Conservation (phyloP, 768 basidiomycete genomes). For the Mycena rosella region DNA sequence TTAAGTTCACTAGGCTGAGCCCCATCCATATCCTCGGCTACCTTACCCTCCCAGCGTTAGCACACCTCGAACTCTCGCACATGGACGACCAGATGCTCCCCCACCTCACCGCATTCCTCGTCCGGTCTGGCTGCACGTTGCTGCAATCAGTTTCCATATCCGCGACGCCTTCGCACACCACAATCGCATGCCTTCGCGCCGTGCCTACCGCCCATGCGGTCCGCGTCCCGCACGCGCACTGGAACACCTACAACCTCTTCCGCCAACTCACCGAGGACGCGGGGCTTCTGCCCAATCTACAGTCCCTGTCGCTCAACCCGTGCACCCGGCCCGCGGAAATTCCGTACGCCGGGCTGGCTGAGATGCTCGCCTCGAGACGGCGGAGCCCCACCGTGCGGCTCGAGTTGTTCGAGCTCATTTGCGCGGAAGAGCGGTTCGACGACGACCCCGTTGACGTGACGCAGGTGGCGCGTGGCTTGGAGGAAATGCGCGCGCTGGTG, state of each 20-base stretch:
- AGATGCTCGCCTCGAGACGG: neutral
- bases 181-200: neutral
- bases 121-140: neutral
- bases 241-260: neutral
- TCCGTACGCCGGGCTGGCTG: neutral
- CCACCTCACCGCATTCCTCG: neutral
- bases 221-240: neutral
- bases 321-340: neutral
- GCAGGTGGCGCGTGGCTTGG: neutral
- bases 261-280: neutral
- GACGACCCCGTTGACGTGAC: neutral
- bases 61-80: neutral
- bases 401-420: slow-evolving; percentile 12
- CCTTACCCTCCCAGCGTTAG: slow-evolving; percentile 4
- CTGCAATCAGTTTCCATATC: neutral
- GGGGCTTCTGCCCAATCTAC: neutral
- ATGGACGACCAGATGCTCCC: no score
- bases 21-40: neutral
- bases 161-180: neutral
- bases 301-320: neutral
- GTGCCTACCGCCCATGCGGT: neutral
- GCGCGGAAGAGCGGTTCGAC: neutral
- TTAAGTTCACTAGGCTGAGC: neutral
- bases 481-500: neutral
- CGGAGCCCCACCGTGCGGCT: neutral